Base-by-base conservation (phyloP, 2,329 filamentous ascomycete genomes). In the Scedosporium minutisporum region DNA sequence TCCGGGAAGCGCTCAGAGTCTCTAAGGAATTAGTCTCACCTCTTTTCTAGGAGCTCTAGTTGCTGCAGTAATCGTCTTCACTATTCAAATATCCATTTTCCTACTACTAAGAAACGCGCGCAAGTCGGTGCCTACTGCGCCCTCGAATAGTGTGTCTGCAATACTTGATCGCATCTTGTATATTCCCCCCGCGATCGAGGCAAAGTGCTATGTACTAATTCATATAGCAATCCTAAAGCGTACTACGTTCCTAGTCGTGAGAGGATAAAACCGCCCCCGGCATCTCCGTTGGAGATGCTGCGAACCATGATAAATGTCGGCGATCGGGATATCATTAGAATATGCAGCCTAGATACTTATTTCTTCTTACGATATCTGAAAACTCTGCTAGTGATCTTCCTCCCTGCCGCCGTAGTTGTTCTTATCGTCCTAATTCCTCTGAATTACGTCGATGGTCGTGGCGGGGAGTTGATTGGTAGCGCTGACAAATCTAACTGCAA, bases 271-370 rank as follows among this genome's bases (percentile, higher is more conserved):
- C 78, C 89, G 1, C 90, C 91, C 1, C 89, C 89, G 0, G 76
- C 73, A 60, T 81, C 74, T 57, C 76, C 81, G 42, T 78, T 82
- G 71, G 77, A 76, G 14, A 73, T 87, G 64, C 66, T 85, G 68
- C 71, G 83, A 74, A 71, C 78, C 78, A 66, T 96, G 80, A 80
- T 90, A 77, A 73, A 87, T 77, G 77, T 90, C 77, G 73, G 85
- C 79, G 83, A 90, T 65, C 81, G 90, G 12, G 91, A 96, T 68
- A 86, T 99, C 67, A 96, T 99, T 69, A 88, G 93, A 61, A 96
- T 97, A 74, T 97, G 93, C 68, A 95, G 95, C 18, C 83, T 99
- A 7, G 95, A 99, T 72, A 92, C 93, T 70, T 99, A 96, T 76
- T 96, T 97, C 78, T 99, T 99, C 74, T 81, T 97, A 1, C 89